Base-by-base conservation (phyloP, 2,329 filamentous ascomycete species). In the Cladosporium sp. region DNA sequence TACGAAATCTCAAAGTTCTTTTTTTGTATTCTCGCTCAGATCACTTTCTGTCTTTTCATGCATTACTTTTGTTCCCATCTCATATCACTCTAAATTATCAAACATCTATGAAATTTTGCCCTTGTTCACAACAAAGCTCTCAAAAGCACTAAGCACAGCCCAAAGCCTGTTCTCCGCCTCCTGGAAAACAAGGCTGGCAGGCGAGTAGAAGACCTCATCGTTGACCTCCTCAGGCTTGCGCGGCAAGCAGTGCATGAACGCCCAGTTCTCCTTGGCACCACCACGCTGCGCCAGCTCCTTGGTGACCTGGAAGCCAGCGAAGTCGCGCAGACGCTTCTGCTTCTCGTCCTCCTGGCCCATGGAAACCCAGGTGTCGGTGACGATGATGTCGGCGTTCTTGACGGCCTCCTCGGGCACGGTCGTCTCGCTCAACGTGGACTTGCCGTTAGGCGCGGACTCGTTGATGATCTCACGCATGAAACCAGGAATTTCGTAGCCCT, bases 241-340 rank as follows among this genome's bases (percentile, higher is more conserved):
- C 12, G 93, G 93, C 52, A 98, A 72, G 68, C 93, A 98, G 74
- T 98, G 93, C 93, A 98, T 96, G 68, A 98, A 98, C 70, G 88
- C 90, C 93, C 93, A 98, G 55, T 80, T 79, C 12, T 85, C 77
- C 68, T 93, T 95, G 36, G 93, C 93, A 16, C 89, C 91, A 38
- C 90, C 91, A 43, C 84, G 78, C 69, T 84, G 80, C 1, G 90
- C 92, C 58, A 98, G 75, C 38, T 93, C 87, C 41, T 84, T 80
- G 2, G 92, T 96, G 63, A 98, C 86, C 67, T 96, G 92, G 71
- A 91, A 98, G 12, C 92, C 91, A 25, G 79, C 78, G 67, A 98
- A 98, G 2, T 83, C 89, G 64, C 84, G 80, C 53, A 96, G 67
- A 43, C 88, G 78, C 75, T 86, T 85, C 58, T 83, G 77, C 33